phyloP scores from a whole-genome alignment of 371 early-diverging fungal genomes.

The Phascolomyces articulosus region DNA sequence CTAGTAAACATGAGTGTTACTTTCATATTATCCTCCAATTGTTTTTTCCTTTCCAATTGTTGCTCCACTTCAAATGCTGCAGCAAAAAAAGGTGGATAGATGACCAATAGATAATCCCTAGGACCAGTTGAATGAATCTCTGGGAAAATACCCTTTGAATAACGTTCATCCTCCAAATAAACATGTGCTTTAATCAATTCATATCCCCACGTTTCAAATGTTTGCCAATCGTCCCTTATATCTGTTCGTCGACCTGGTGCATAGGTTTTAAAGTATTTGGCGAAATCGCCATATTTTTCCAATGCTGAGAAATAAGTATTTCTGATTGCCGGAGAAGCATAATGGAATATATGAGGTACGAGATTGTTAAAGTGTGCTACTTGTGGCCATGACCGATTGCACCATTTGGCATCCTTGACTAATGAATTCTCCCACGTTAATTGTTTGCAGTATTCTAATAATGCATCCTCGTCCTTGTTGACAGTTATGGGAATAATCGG shows the following conservation, averaged over 20 bases:
- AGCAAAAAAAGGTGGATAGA: background rate
- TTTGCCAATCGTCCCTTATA: background rate
- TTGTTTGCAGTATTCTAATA: background rate
- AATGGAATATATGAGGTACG: background rate
- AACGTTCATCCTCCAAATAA: background rate
- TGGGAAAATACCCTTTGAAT: constrained; percentile 1
- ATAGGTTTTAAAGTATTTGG: background rate
- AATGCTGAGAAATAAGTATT: background rate
- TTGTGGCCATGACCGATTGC: background rate
- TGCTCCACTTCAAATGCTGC: background rate
- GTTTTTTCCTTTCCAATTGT: background rate
- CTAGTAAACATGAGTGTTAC: too few relatives aligned
- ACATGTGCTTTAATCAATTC: background rate
- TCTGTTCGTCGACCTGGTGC: background rate
- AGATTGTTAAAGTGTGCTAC: background rate
- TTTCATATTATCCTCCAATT: background rate
- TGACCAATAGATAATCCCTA: background rate
- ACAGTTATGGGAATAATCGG: background rate
- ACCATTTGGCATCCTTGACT: background rate
- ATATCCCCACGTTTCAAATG: constrained; percentile 1
- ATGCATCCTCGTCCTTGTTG: background rate
- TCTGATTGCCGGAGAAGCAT: background rate
- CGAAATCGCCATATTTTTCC: background rate
- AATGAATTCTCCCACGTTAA: background rate
- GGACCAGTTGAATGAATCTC: background rate